Conservation (phyloP, 2,329 filamentous ascomycete species). For the Trichoderma koningiopsis region DNA sequence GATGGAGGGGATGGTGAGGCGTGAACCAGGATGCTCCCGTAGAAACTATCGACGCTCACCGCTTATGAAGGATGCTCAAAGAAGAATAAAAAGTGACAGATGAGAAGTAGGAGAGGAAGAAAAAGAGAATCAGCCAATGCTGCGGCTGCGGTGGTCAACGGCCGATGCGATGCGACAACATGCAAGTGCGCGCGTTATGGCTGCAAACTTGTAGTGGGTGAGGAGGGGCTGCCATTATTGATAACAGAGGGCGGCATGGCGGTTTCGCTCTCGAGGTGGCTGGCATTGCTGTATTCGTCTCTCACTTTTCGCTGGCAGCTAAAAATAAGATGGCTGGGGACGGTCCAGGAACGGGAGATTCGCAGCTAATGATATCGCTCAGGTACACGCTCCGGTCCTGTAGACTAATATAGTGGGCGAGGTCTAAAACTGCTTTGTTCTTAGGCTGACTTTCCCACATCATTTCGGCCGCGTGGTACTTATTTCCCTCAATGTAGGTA, state of each 20-base stretch:
- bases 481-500: not conserved
- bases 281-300: constrained; percentile 2
- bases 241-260: constrained; percentile 12
- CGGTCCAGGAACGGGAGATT: constrained; percentile 9
- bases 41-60: constrained; percentile 8
- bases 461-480: not conserved
- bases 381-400: not conserved
- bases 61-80: not conserved
- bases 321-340: constrained; percentile 21
- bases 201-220: not conserved
- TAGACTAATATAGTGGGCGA: not conserved
- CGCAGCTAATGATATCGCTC: not conserved
- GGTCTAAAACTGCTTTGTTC: not conserved
- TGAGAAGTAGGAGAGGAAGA: not conserved
- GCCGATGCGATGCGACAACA: constrained; percentile 18
- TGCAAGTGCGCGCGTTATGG: constrained; percentile 16
- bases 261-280: constrained; percentile 5
- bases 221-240: not conserved
- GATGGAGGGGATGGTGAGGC: constrained; percentile 1
- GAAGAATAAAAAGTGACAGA: not conserved
- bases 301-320: not conserved
- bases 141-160: not conserved
- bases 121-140: not conserved
- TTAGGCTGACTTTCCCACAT: not conserved
- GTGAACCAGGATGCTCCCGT: constrained; percentile 13